Base-by-base conservation (phyloP, 1,284 basidiomycete species). In the Chalciporus sp. region DNA sequence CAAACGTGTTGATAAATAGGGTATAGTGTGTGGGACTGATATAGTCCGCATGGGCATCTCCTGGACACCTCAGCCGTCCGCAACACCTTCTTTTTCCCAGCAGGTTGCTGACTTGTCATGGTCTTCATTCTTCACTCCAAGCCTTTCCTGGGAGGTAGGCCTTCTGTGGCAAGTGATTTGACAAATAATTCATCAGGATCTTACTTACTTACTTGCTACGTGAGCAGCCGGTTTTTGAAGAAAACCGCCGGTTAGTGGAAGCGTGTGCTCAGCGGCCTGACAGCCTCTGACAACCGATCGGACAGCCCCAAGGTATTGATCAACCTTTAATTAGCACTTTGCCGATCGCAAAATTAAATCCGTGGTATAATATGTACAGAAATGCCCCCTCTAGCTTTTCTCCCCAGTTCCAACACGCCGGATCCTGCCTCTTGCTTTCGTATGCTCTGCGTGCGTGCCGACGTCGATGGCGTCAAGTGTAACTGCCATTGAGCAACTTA, bases 381-480 rank as follows among this genome's bases (percentile, higher is more conserved):
- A 37, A 37, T 37, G n/a, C 7, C 9, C 7, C 16, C 33, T 35
- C 37, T 42, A 17, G n/a, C 20, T 31, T 29, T 42, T 23, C 27
- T 39, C 44, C 12, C 20, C 45, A n/a, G n/a, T 23, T 17, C 17
- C 29, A 45, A 19, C 23, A 40, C 17, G 26, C 33, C n/a, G 40
- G 23, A 42, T 44, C 4, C 26, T 14, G 43, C 27, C 20, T 43
- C 39, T 47, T 23, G 16, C 19, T 41, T 20, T 20, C n/a, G 17
- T 51, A 26, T 28, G 27, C 29, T 12, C 33, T 26, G 31, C 45
- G 48, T 49, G 41, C 42, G 53, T 27, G 4, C 27, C 14, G 39
- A 27, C 39, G 42, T 23, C 42, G 23, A 68, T 62, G 61, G 59
- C 51, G 14, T 28, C 31, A 14, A 35, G 9, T 7, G 29, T 14